phyloP scores from a whole-genome alignment of 768 basidiomycete species.

The Rhizopogon vinicolor region DNA sequence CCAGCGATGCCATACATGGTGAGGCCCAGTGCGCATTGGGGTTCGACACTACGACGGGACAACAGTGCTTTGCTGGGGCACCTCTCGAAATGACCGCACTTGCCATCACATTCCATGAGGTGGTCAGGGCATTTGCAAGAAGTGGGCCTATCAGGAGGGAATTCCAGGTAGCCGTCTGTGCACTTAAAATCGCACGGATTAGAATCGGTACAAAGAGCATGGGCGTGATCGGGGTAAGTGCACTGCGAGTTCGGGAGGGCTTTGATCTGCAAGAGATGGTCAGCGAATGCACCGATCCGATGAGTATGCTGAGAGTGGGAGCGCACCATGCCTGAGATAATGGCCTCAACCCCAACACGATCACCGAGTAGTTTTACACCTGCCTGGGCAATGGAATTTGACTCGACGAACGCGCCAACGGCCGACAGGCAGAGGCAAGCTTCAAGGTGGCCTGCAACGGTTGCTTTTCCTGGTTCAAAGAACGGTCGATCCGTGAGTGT shows the following conservation, averaged over 20 bases:
- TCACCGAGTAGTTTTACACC: slow-evolving; percentile 19
- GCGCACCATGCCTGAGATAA: slow-evolving; percentile 20
- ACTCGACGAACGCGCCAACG: slow-evolving; percentile 18
- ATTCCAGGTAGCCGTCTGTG: slow-evolving; percentile 20
- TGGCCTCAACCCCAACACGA: slow-evolving; percentile 12
- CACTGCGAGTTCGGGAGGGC: slow-evolving; percentile 18
- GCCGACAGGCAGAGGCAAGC: slow-evolving; percentile 25
- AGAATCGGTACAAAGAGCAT: slow-evolving; percentile 9
- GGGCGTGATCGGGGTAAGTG: slow-evolving; percentile 27
- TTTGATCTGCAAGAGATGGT: slow-evolving; percentile 17
- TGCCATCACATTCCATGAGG: slow-evolving; percentile 24
- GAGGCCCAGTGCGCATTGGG: slow-evolving; percentile 17
- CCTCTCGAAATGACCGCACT: slow-evolving; percentile 20
- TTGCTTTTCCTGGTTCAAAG: slow-evolving; percentile 10
- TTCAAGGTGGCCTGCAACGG: slow-evolving; percentile 22
- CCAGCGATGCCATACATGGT: slow-evolving; percentile 22
- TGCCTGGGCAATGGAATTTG: slow-evolving; percentile 15
- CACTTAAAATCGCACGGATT: slow-evolving; percentile 27
- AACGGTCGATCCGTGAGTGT: background rate
- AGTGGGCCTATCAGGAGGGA: slow-evolving; percentile 11
- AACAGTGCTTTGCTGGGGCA: slow-evolving; percentile 14
- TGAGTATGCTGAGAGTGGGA: background rate
- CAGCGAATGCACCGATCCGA: background rate
- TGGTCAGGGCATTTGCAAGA: slow-evolving; percentile 24
- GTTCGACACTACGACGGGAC: slow-evolving; percentile 13